These are phyloP conservation scores for Ciborinia camelliae DNA, from an alignment of 2,329 filamentous ascomycete species.

Conservation along the genomic window DNA sequence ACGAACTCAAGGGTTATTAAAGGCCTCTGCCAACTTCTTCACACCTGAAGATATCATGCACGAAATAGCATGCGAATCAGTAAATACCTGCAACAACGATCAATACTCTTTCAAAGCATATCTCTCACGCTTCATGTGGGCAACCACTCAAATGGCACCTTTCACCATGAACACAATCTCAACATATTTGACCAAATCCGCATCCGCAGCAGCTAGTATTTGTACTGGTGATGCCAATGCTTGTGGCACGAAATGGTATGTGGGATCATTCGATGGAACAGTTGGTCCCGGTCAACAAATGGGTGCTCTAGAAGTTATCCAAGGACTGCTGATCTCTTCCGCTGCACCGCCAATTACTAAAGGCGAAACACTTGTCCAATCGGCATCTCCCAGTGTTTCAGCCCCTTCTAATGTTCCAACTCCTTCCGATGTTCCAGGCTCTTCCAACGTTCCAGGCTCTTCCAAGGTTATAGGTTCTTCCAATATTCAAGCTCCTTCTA, in stretches of 20 bases:
- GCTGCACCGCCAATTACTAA: conserved; percentile 31
- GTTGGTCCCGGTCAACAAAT: conserved; percentile 61
- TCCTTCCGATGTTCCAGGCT: not conserved
- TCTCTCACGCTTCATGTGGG: conserved; percentile 61
- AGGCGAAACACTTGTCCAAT: conserved; percentile 22
- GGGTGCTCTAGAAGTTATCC: conserved; percentile 60
- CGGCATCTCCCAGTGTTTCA: not conserved
- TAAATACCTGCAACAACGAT: conserved; percentile 56
- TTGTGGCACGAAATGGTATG: conserved; percentile 61
- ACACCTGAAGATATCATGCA: conserved; percentile 58
- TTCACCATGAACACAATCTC: conserved; percentile 49
- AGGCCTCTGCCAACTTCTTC: conserved; percentile 53
- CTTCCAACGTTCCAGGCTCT: not conserved
- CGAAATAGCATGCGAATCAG: conserved; percentile 62
- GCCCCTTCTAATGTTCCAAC: not conserved
- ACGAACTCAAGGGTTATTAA: conserved; percentile 51
- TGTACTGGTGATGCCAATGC: conserved; percentile 55
- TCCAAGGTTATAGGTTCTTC: not conserved
- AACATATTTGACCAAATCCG: conserved; percentile 49
- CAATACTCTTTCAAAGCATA: conserved; percentile 68
- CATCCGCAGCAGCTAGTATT: conserved; percentile 52
- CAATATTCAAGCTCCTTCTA: not conserved
- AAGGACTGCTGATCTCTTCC: conserved; percentile 51
- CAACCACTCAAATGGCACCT: conserved; percentile 54
- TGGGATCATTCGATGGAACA: conserved; percentile 52